Percentiles rank a stretch among this genome's conserved stretches.
These are phyloP conservation scores for Setaria italica DNA, from an alignment of 202 grass and related monocot genomes.

Conservation along the genomic window DNA sequence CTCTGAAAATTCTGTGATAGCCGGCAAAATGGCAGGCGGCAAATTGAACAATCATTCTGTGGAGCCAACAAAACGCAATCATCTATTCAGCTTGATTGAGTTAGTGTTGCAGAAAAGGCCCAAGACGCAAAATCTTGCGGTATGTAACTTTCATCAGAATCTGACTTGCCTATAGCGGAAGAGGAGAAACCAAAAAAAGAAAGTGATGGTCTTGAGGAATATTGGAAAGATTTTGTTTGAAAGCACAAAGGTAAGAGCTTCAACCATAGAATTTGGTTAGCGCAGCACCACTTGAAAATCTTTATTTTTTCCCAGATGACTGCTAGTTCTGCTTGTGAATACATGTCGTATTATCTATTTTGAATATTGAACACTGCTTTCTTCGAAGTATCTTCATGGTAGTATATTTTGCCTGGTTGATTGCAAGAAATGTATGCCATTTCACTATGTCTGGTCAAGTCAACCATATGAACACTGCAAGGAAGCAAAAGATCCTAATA, in stretches of 20 bases:
- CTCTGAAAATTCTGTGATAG: slow-evolving; percentile 16
- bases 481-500: neutral
- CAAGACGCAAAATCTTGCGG: slow-evolving; percentile 70
- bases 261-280: slow-evolving; percentile 27
- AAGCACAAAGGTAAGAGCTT: slow-evolving; percentile 72
- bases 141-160: slow-evolving; percentile 42
- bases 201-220: neutral
- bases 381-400: slow-evolving; percentile 2
- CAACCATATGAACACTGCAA: neutral
- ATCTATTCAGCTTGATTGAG: slow-evolving; percentile 67
- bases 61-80: slow-evolving; percentile 56
- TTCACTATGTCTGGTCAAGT: neutral
- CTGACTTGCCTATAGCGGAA: slow-evolving; percentile 34
- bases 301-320: slow-evolving; percentile 8
- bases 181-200: slow-evolving; percentile 54
- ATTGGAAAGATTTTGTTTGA: slow-evolving; percentile 93
- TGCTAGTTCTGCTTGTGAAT: slow-evolving; percentile 34
- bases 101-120: slow-evolving; percentile 71
- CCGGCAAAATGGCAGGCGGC: neutral
- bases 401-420: slow-evolving; percentile 25
- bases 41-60: slow-evolving; percentile 3
- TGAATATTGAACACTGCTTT: slow-evolving; percentile 22
- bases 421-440: neutral
- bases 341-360: neutral
- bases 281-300: slow-evolving; percentile 16